Evolutionary conservation across 83 land plant genomes (phyloP), one percentile per base, ranked within the genome.

Genomic region (Diphasiastrum complanatum): DNA sequence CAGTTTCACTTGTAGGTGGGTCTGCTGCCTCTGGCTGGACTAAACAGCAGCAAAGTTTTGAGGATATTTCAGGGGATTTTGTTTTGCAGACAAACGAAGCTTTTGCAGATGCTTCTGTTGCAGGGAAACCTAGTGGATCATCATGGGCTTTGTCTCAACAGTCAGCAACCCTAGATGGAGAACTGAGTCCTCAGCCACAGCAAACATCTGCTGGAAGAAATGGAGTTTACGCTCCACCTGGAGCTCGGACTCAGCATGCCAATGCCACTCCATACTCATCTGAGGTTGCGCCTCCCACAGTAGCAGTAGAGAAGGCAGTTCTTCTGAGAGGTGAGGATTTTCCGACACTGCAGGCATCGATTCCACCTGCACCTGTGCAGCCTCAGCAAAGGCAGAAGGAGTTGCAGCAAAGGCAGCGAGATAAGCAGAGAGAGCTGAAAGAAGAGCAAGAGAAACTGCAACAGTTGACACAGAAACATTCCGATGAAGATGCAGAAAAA

Each of bases 261-360:
- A 54, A 25, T 45, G 34, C 60, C 41, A 4, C 35, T 18, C 16
- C 48, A 25, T 16, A 27, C 12, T 41, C 12, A n/a, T n/a, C n/a
- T 37, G 50, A 29, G 51, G 38, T 59, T 0, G 23, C 59, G 11
- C 22, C 19, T 16, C 34, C 59, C 60, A 18, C 47, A 19, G 11
- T 23, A 8, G 22, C 67, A 3, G 64, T 67, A 29, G 82, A 71
- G 60, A 89, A 85, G 72, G 80, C 78, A 3, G 71, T 73, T 5
- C 78, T 93, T 22, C 73, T 93, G 62, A 77, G 86, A 64, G 96
- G 98, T 28, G 98, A 93, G 57, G 98, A 93, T 66, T 93, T 93
- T 56, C 98, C 98, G 3, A 73, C 98, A 0, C 65, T 93, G 55
- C 79, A 68, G 26, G 91, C 96, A 23, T 45, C 98, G 37, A 16